Evolutionary conservation across 2,329 filamentous ascomycete species (phyloP).

Genomic region (Tolypocladium ophioglossoides): DNA sequence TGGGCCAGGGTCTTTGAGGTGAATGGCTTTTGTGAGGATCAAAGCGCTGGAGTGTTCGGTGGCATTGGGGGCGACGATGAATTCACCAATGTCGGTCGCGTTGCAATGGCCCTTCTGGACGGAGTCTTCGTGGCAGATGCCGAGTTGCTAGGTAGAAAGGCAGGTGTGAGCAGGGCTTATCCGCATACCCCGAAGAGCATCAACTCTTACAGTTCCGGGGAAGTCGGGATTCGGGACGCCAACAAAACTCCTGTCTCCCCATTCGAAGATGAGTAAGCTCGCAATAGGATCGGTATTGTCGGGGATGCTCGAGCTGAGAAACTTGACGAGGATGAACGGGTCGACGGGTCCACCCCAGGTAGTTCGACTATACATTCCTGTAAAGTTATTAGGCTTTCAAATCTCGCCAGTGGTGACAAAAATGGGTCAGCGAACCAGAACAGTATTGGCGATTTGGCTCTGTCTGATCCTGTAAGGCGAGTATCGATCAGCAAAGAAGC

Average conservation of each 20-base stretch:
- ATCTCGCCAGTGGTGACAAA: neutral
- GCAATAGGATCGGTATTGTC: conserved; percentile 59
- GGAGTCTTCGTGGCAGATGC: conserved; percentile 65
- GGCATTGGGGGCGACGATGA: conserved; percentile 69
- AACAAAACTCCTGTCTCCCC: conserved; percentile 72
- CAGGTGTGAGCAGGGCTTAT: neutral
- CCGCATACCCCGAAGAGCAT: conserved; percentile 23
- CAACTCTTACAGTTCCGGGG: conserved; percentile 3
- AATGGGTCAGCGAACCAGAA: conserved; percentile 35
- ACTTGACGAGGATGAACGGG: conserved; percentile 81
- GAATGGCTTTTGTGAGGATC: conserved; percentile 70
- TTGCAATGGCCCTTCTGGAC: conserved; percentile 65
- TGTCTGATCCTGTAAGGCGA: conserved; percentile 52
- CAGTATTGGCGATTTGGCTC: conserved; percentile 75
- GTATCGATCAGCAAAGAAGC: conserved; percentile 11
- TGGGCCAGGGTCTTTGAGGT: conserved; percentile 63
- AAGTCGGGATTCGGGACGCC: conserved; percentile 52
- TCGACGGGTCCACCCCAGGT: conserved; percentile 82
- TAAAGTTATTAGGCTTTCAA: conserved; percentile 3
- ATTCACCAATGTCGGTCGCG: conserved; percentile 68
- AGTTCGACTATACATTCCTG: conserved; percentile 85
- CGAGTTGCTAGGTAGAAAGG: conserved; percentile 20
- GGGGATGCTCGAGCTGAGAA: conserved; percentile 49
- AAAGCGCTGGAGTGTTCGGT: conserved; percentile 58
- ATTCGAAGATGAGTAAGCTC: conserved; percentile 88